A percentile compares a stretch with the other conserved stretches of the same genome.
Evolutionary conservation across 2,329 filamentous ascomycete species (phyloP).

Genomic region (Hortaea sp.): DNA sequence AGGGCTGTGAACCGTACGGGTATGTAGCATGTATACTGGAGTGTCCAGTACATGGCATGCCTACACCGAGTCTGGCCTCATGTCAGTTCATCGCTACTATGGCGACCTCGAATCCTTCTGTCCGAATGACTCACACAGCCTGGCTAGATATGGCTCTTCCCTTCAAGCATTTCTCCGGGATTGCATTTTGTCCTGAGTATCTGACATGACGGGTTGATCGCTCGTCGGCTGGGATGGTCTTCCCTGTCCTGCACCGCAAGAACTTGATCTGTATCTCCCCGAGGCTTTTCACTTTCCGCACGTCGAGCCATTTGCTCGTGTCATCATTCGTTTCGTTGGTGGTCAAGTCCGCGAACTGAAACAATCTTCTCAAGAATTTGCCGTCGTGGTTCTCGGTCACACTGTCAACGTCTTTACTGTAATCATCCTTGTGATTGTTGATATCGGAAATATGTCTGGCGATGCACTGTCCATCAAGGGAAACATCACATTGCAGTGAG

Average conservation of each 20-base stretch:
- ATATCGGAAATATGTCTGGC: neutral
- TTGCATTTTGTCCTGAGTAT: no score
- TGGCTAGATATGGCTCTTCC: conserved; percentile 17
- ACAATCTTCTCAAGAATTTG: neutral
- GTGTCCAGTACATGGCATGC: neutral
- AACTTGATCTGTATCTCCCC: neutral
- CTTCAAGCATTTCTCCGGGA: conserved; percentile 20
- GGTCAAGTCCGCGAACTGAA: neutral
- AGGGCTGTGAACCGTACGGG: conserved; percentile 11
- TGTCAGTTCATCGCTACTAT: neutral
- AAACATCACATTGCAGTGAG: neutral
- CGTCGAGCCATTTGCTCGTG: conserved; percentile 1
- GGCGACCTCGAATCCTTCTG: neutral
- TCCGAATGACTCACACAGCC: conserved; percentile 10
- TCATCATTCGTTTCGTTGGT: conserved; percentile 1
- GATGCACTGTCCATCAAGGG: conserved; percentile 11
- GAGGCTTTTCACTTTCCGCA: neutral
- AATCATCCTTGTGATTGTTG: neutral
- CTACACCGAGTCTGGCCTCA: neutral
- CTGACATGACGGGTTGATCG: neutral
- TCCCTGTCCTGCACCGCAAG: neutral
- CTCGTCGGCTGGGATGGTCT: neutral
- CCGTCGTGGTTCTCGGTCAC: neutral
- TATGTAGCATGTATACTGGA: neutral
- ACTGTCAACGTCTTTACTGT: no score